These are phyloP conservation scores for Candida arabinofermentans DNA, from an alignment of 805 yeast genomes.

Conservation along the genomic window DNA sequence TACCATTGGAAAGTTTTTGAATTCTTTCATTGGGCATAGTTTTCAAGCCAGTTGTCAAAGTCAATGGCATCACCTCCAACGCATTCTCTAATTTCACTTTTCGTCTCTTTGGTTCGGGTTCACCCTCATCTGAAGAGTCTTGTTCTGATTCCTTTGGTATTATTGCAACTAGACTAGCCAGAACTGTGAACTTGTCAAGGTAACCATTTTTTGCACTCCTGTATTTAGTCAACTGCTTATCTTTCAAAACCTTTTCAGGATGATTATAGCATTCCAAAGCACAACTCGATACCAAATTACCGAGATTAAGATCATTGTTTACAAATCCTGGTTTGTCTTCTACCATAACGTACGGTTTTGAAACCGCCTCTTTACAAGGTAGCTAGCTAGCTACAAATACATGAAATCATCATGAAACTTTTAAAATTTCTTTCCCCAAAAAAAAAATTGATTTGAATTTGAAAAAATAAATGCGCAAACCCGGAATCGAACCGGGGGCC, in stretches of 20 bases:
- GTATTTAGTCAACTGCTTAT: constrained; percentile 8
- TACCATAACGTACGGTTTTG: too few species aligned
- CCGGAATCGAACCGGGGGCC: too few species aligned
- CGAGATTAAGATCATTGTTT: constrained; percentile 5
- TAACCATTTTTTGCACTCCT: constrained; percentile 46
- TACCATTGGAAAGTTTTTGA: constrained; percentile 40
- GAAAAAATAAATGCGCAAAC: too few species aligned
- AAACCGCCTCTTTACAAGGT: too few species aligned
- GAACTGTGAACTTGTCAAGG: constrained; percentile 74
- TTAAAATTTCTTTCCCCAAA: too few species aligned
- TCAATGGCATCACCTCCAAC: constrained; percentile 33
- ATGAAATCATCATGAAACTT: too few species aligned
- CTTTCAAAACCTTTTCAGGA: constrained; percentile 8
- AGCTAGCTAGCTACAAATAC: too few species aligned
- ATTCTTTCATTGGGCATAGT: constrained; percentile 55
- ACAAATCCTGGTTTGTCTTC: too few species aligned
- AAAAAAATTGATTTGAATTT: too few species aligned
- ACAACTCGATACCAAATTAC: constrained; percentile 12
- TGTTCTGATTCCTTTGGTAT: constrained; percentile 5
- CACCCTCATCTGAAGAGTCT: constrained; percentile 11
- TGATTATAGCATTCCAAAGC: constrained; percentile 13
- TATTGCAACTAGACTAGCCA: constrained; percentile 65
- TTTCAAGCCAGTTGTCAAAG: constrained; percentile 81
- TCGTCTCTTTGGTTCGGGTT: constrained; percentile 3
- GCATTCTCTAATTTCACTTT: constrained; percentile 3